Evolutionary conservation across 2,329 filamentous ascomycete species (phyloP).

Genomic region (Cordyceps cateniannulata): DNA sequence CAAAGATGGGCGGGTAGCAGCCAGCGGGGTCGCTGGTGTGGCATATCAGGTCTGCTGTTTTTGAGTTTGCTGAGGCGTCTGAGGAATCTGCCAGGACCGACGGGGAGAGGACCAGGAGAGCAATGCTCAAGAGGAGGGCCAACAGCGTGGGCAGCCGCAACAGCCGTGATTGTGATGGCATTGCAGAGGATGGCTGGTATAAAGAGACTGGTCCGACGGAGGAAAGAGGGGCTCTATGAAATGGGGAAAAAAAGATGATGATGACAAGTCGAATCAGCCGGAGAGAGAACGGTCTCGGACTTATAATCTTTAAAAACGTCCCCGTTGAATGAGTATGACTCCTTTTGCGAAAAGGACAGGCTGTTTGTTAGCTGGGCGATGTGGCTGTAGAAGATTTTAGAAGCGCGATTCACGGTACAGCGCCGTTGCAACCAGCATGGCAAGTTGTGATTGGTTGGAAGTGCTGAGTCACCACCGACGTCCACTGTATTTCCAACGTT

Average conservation of each 20-base stretch:
- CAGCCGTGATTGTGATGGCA: slow-evolving; percentile 5
- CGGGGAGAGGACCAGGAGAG: not conserved
- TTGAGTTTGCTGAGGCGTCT: not conserved
- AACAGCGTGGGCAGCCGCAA: not conserved
- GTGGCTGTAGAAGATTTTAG: slow-evolving; percentile 7
- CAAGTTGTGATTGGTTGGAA: not conserved
- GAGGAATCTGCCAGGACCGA: not conserved
- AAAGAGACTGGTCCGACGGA: not conserved
- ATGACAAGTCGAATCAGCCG: not conserved
- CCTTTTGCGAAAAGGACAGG: slow-evolving; percentile 10
- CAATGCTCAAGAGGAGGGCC: not conserved
- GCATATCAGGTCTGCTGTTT: slow-evolving; percentile 51
- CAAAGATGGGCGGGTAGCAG: slow-evolving; percentile 60
- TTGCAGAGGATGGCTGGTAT: slow-evolving; percentile 6
- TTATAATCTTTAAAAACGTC: not conserved
- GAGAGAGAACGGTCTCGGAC: not conserved
- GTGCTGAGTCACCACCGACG: not conserved
- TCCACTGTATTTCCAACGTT: not conserved
- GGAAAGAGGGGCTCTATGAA: not conserved
- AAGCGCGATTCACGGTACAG: not conserved
- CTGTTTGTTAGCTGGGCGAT: not conserved
- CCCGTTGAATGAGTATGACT: not conserved
- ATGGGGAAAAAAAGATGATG: not conserved
- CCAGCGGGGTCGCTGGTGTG: slow-evolving; percentile 52
- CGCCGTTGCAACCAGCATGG: not conserved